Conservation (phyloP, 345 rosid genomes). For the Rhodomyrtus tomentosa region DNA sequence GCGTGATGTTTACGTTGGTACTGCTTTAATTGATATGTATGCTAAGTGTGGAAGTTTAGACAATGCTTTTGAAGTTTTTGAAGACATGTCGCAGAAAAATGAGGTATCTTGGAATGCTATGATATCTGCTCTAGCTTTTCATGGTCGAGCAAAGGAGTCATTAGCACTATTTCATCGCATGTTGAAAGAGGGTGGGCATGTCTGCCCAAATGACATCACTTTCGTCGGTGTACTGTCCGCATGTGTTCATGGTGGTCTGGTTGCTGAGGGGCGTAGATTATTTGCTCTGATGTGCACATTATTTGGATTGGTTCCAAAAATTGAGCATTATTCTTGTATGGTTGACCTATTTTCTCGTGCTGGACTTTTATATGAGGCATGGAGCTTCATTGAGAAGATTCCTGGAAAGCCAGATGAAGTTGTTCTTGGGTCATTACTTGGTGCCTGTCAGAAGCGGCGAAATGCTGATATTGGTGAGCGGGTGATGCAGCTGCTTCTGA, state of each 20-base stretch:
- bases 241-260: slow-evolving; percentile 84
- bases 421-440: slow-evolving; percentile 62
- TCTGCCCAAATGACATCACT: slow-evolving; percentile 57
- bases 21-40: slow-evolving; percentile 82
- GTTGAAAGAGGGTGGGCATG: slow-evolving; percentile 23
- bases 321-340: slow-evolving; percentile 87
- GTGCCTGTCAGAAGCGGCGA: slow-evolving; percentile 65
- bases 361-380: slow-evolving; percentile 64
- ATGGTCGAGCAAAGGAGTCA: slow-evolving; percentile 63
- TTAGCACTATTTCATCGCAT: slow-evolving; percentile 46
- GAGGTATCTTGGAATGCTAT: slow-evolving; percentile 89
- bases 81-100: slow-evolving; percentile 54
- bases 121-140: slow-evolving; percentile 74
- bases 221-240: slow-evolving; percentile 77
- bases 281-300: slow-evolving; percentile 49
- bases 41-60: slow-evolving; percentile 76
- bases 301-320: slow-evolving; percentile 68
- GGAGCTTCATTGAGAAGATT: slow-evolving; percentile 61
- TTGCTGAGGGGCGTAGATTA: slow-evolving; percentile 43
- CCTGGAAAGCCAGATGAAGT: slow-evolving; percentile 80
- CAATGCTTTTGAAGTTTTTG: slow-evolving; percentile 57
- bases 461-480: slow-evolving; percentile 36
- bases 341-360: slow-evolving; percentile 80
- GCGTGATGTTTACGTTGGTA: slow-evolving; percentile 48
- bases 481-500: slow-evolving; percentile 45